Base-by-base conservation (phyloP, 306 rosid species). In the Adenanthera pavonina region DNA sequence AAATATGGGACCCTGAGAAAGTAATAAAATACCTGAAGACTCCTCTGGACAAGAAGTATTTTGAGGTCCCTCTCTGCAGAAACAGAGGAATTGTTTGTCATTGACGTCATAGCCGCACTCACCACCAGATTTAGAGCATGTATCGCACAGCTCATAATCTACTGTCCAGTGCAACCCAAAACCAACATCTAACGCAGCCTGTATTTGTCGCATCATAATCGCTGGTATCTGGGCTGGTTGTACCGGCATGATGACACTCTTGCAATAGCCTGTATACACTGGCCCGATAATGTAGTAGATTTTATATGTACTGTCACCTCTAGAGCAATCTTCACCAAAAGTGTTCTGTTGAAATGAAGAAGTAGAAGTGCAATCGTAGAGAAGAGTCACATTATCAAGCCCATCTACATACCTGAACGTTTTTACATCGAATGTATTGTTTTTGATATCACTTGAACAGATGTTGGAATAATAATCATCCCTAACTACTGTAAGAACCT, bases 61-160 rank as follows among this genome's bases (percentile, higher is more conserved):
- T n/a, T 19, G 8, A 75, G 84, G 1, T 64, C 74, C 86, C 67
- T 87, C 77, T 2, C 0, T 2, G 79, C 88, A 87, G 67, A 69
- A 87, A 69, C 88, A 87, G 14, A 10, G 33, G 73, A 87, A 87
- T 51, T 0, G 30, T 25, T 25, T 25, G 30, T 25, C 30, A 25
- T 40, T 40, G 43, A 25, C 30, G 30, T 40, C 43, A 40, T 40
- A 34, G 0, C 86, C 84, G 17, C 88, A 84, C 38, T 0, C 52
- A 1, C 90, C 88, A 40, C 61, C 68, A 19, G 86, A 54, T 1
- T 0, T 1, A 41, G 6, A 0, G 40, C 90, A 87, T 1, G 0
- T 10, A 5, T 0, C 0, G 35, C 90, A 87, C 10, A 38, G 3
- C 0, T 0, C 8, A 30, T 72, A 2, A 1, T 38, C 2, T 34